These are phyloP conservation scores for Austroboletus novae-zelandiae DNA, from an alignment of 1,284 basidiomycete genomes.

Conservation along the genomic window DNA sequence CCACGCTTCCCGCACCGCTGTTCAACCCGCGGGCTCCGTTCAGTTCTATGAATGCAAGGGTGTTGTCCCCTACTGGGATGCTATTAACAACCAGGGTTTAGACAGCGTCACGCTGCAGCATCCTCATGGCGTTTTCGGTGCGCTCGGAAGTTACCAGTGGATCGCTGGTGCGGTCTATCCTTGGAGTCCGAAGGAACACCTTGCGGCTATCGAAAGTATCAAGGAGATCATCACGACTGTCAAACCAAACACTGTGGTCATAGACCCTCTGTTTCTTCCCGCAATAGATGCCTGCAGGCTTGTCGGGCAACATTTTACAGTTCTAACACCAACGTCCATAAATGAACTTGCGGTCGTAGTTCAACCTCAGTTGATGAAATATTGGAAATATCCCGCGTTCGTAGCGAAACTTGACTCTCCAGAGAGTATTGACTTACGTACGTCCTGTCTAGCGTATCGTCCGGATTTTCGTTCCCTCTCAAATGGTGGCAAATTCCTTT, in stretches of 20 bases:
- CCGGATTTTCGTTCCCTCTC: conserved; percentile 3
- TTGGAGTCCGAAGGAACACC: conserved; percentile 1
- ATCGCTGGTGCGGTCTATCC: background rate
- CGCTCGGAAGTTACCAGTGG: background rate
- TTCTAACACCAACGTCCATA: background rate
- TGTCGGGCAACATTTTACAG: background rate
- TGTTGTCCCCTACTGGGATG: background rate
- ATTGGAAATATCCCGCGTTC: conserved; percentile 4
- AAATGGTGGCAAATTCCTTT: conserved; percentile 1
- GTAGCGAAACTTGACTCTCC: background rate
- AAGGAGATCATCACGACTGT: background rate
- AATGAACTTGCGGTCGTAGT: background rate
- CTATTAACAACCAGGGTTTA: background rate
- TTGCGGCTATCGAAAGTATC: background rate
- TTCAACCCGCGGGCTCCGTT: background rate
- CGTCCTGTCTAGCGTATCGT: background rate
- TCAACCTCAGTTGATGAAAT: background rate
- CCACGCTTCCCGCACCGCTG: background rate
- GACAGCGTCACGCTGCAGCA: background rate
- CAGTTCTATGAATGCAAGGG: conserved; percentile 1
- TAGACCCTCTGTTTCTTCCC: background rate
- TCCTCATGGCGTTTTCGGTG: background rate
- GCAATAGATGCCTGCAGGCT: conserved; percentile 3
- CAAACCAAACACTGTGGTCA: background rate
- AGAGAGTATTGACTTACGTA: background rate